Evolutionary conservation across 768 basidiomycete species (phyloP).

Genomic region (Kwoniella dejecticola): DNA sequence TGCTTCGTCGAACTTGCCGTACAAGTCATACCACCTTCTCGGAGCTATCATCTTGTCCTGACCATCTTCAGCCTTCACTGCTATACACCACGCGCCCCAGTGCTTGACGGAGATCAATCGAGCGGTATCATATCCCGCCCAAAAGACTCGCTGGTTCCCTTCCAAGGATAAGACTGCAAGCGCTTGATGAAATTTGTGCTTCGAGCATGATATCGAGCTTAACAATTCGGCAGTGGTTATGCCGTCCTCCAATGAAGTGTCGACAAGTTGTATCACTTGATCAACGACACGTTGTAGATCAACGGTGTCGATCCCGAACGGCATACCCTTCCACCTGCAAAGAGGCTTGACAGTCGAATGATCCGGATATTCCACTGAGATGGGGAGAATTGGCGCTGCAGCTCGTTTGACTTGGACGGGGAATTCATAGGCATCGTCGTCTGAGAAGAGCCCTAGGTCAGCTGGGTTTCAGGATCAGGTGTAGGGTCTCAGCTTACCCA

Average conservation of each 20-base stretch:
- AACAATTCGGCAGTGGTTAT: slow-evolving; percentile 30
- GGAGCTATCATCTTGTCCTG: slow-evolving; percentile 12
- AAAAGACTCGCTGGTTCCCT: slow-evolving; percentile 26
- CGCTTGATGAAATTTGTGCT: slow-evolving; percentile 1
- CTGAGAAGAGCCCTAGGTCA: too few relatives aligned
- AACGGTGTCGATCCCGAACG: background rate
- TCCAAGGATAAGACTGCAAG: slow-evolving; percentile 17
- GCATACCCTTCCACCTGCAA: background rate
- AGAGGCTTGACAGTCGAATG: background rate
- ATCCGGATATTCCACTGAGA: background rate
- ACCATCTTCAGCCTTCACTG: background rate
- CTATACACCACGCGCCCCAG: slow-evolving; percentile 26
- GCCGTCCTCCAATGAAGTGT: slow-evolving; percentile 32
- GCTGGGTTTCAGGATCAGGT: too few relatives aligned
- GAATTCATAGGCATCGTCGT: slow-evolving; percentile 48
- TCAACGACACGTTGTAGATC: background rate
- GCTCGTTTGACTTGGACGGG: slow-evolving; percentile 23
- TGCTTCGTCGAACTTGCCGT: slow-evolving; percentile 27
- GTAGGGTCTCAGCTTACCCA: too few relatives aligned
- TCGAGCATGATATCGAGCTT: background rate
- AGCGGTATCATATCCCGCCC: slow-evolving; percentile 47
- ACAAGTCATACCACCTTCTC: slow-evolving; percentile 46
- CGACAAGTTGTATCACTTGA: slow-evolving; percentile 19
- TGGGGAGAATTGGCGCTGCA: background rate
- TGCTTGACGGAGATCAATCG: slow-evolving; percentile 27